Conservation (phyloP, 495 filamentous ascomycete species). For the Trichoderma parareesei region DNA sequence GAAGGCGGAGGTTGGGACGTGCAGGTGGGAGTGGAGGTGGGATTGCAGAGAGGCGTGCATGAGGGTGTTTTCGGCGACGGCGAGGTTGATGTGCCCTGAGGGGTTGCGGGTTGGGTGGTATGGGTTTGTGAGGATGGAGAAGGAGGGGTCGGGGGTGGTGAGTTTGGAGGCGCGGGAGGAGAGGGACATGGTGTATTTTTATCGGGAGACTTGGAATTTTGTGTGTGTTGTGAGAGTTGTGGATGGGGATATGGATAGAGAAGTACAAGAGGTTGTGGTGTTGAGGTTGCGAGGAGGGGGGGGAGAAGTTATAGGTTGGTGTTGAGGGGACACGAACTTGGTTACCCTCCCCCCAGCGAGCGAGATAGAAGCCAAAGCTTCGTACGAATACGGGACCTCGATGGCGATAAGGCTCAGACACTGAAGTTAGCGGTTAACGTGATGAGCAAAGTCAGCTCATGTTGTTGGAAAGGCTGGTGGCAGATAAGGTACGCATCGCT, state of each 20-base stretch:
- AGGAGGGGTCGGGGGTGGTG: neutral
- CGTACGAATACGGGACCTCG: no score
- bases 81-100: constrained; percentile 22
- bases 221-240: neutral
- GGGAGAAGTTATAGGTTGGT: neutral
- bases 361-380: no score
- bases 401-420: no score
- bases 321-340: neutral
- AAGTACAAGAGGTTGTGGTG: neutral
- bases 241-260: neutral
- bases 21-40: constrained; percentile 18
- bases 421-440: no score
- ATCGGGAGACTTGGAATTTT: neutral
- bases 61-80: constrained; percentile 12
- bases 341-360: no score
- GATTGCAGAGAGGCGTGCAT: constrained; percentile 8
- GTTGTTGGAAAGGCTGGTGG: no score
- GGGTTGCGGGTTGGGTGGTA: constrained; percentile 26
- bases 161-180: constrained; percentile 5
- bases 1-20: constrained; percentile 15
- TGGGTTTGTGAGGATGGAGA: neutral
- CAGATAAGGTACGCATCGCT: no score
- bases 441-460: no score
- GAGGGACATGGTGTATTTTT: neutral
- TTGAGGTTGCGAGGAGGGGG: neutral